Base-by-base conservation (phyloP, 2,329 filamentous ascomycete species). In the Penicillium sp. region DNA sequence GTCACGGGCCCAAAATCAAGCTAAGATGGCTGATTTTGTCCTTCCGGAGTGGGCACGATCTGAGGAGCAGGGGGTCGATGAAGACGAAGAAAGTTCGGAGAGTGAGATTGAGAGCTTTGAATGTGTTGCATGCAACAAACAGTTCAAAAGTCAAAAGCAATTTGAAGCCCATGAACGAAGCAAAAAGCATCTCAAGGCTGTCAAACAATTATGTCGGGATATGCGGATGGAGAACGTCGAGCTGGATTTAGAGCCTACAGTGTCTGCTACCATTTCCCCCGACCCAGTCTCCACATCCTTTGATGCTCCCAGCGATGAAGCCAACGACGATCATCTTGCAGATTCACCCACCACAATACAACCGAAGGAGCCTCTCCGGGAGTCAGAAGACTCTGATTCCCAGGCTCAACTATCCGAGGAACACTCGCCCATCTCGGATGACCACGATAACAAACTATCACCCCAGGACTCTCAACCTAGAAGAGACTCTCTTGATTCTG, bases 91-190 rank as follows among this genome's bases (percentile, higher is more conserved):
- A 75, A 84, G 65, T 58, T 73, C 74, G 2, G 83, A 83, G 58
- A 72, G 75, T 37, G 80, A 84, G 45, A 80, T 85, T 56, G 84
- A 88, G 60, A 80, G 84, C 45, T 87, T 84, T 63, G 86, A 89
- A 67, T 89, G 87, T 66, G 84, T 89, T 37, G 85, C 85, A 7
- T 89, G 87, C 71, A 80, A 83, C 63, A 89, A 89, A 75, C 83
- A 73, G 0, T 95, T 94, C 76, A 91, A 97, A 78, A 98, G 93
- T 72, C 91, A 96, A 74, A 93, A 92, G 67, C 94, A 98, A 73
- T 93, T 91, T 63, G 89, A 96, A 71, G 89, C 91, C 3, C 95
- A 99, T 72, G 93, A 97, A 79, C 92, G 90, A 80, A 98, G 94
- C 82, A 99, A 97, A 77, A 99, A 98, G 78, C 95, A 99, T 72